phyloP scores from a whole-genome alignment of 495 filamentous ascomycete genomes.

The Neurospora discreta region DNA sequence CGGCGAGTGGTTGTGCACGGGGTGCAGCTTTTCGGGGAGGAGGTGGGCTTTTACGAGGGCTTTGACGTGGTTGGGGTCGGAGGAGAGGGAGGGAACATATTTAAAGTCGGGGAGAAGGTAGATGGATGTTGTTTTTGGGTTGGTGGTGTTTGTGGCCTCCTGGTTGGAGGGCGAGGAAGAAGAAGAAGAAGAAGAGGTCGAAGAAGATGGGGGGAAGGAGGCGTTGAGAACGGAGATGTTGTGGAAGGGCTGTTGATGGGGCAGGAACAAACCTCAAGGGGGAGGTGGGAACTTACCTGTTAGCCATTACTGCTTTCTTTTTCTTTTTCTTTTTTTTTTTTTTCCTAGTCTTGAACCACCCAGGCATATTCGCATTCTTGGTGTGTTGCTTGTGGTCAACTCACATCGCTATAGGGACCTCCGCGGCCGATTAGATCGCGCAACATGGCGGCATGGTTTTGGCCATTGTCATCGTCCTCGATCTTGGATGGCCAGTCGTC shows the following conservation, averaged over 20 bases:
- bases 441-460: conserved; percentile 59
- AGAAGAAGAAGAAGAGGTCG: conserved; percentile 3
- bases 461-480: conserved; percentile 39
- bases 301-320: conserved; percentile 10
- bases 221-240: conserved; percentile 64
- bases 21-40: conserved; percentile 47
- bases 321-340: no score
- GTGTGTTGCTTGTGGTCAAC: no score
- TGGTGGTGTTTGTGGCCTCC: conserved; percentile 21
- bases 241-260: conserved; percentile 54
- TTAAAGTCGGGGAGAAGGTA: conserved; percentile 71
- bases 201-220: conserved; percentile 44
- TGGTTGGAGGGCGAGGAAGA: conserved; percentile 8
- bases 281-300: not conserved
- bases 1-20: conserved; percentile 43
- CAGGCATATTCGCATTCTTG: no score
- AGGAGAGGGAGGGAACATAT: conserved; percentile 60
- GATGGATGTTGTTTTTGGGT: conserved; percentile 39
- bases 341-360: no score
- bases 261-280: not conserved
- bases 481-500: conserved; percentile 72
- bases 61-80: conserved; percentile 38
- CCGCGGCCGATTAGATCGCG: conserved; percentile 55
- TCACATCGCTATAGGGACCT: conserved; percentile 60
- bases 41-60: conserved; percentile 47